These are phyloP conservation scores for Spinellus fusiger DNA, from an alignment of 192 early-diverging fungal genomes.

Conservation along the genomic window DNA sequence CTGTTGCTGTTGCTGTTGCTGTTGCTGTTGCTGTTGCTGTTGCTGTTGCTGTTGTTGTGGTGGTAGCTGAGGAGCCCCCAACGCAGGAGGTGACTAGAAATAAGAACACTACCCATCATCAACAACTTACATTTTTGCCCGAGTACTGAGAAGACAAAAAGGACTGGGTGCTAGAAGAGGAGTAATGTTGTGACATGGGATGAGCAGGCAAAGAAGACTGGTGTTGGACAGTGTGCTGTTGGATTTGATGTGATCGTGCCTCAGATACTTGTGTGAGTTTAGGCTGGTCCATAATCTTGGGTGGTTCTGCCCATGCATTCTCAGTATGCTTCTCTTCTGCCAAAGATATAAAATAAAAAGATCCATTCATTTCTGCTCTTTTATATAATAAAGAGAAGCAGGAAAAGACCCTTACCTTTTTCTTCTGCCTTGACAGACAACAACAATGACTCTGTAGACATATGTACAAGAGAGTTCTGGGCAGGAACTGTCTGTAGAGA, in stretches of 20 bases:
- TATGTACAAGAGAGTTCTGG: no score
- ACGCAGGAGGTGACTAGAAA: no score
- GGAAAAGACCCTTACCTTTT: slow-evolving; percentile 17
- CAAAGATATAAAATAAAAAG: not conserved
- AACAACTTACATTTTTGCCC: not conserved
- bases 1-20: slow-evolving; percentile 1
- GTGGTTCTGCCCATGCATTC: slow-evolving; percentile 30
- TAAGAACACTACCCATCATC: no score
- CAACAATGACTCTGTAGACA: no score
- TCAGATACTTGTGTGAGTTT: not conserved
- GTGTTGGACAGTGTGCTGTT: slow-evolving; percentile 13
- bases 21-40: slow-evolving; percentile 4
- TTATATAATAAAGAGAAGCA: no score
- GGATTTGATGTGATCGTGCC: not conserved
- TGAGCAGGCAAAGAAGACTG: no score
- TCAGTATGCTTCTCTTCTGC: not conserved
- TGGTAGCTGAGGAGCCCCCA: slow-evolving; percentile 10
- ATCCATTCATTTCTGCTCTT: not conserved
- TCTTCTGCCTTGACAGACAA: no score
- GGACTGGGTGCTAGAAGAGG: no score
- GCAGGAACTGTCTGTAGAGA: no score
- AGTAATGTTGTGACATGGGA: no score
- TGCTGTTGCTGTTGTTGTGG: not conserved
- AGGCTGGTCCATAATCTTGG: slow-evolving; percentile 27
- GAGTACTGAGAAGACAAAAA: not conserved